A percentile compares a stretch with the other conserved stretches of the same genome.
Conservation (phyloP, 1,139 yeast genomes). For the Blastobotrys illinoisensis region DNA sequence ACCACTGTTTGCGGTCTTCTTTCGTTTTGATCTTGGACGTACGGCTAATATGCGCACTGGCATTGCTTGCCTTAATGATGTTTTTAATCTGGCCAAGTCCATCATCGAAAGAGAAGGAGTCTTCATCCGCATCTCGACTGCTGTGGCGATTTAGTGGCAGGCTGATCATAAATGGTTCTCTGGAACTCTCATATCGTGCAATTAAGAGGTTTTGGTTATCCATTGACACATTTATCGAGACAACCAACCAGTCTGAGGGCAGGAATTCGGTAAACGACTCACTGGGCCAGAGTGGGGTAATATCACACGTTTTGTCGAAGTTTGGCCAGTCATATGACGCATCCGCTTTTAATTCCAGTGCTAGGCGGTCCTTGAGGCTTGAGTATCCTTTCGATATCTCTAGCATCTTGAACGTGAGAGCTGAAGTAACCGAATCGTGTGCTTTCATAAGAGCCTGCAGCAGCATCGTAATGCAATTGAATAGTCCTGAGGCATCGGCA, state of each 20-base stretch:
- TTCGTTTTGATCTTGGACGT: slow-evolving; percentile 42
- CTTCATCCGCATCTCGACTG: slow-evolving; percentile 43
- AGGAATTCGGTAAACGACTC: slow-evolving; percentile 15
- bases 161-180: slow-evolving; percentile 47
- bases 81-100: slow-evolving; percentile 42
- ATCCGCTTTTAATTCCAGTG: slow-evolving; percentile 5
- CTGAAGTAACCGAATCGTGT: slow-evolving; percentile 9
- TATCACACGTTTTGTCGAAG: slow-evolving; percentile 4
- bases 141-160: slow-evolving; percentile 55
- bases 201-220: slow-evolving; percentile 54
- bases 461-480: slow-evolving; percentile 27
- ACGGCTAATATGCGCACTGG: slow-evolving; percentile 43
- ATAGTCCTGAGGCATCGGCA: slow-evolving; percentile 17
- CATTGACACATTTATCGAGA: slow-evolving; percentile 60
- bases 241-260: slow-evolving; percentile 54
- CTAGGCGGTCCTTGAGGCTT: slow-evolving; percentile 8
- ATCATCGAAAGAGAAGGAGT: slow-evolving; percentile 42
- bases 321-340: slow-evolving; percentile 11
- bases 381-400: slow-evolving; percentile 16
- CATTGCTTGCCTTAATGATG: slow-evolving; percentile 57
- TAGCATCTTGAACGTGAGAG: slow-evolving; percentile 8
- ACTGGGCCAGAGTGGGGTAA: slow-evolving; percentile 6
- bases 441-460: slow-evolving; percentile 25
- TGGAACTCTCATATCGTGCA: slow-evolving; percentile 38
- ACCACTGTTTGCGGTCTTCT: slow-evolving; percentile 69